These are phyloP conservation scores for Stachybotrys elegans DNA, from an alignment of 2,329 filamentous ascomycete genomes.

Conservation along the genomic window DNA sequence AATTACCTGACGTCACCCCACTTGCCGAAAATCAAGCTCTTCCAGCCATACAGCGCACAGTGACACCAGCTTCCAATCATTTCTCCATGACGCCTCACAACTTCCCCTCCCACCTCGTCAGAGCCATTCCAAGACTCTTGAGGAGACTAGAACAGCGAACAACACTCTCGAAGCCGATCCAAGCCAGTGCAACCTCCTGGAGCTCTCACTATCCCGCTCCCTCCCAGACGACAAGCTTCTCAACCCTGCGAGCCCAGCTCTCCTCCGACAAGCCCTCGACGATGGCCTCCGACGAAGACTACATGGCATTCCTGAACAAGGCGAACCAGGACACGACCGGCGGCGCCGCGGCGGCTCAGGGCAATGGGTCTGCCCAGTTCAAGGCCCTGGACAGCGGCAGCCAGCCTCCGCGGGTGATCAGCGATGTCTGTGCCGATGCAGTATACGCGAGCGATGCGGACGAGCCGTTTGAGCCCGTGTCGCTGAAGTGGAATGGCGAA, in stretches of 20 bases:
- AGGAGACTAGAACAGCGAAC: no score
- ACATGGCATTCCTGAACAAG: constrained; percentile 80
- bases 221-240: constrained; percentile 8
- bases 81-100: no score
- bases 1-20: constrained; percentile 11
- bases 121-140: no score
- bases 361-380: constrained; percentile 29
- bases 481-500: constrained; percentile 52
- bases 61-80: no score
- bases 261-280: constrained; percentile 16
- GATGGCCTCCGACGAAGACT: constrained; percentile 77
- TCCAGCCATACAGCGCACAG: no score
- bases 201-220: constrained; percentile 3
- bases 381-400: constrained; percentile 49
- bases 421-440: constrained; percentile 42
- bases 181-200: no score
- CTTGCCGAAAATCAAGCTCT: no score
- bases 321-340: constrained; percentile 74
- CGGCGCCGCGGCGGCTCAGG: constrained; percentile 13
- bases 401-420: constrained; percentile 56
- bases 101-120: no score
- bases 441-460: constrained; percentile 80
- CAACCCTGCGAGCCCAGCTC: no score
- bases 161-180: no score
- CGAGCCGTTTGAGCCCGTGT: constrained; percentile 77